These are phyloP conservation scores for Acrodontium crateriforme DNA, from an alignment of 2,329 filamentous ascomycete genomes.

Conservation along the genomic window DNA sequence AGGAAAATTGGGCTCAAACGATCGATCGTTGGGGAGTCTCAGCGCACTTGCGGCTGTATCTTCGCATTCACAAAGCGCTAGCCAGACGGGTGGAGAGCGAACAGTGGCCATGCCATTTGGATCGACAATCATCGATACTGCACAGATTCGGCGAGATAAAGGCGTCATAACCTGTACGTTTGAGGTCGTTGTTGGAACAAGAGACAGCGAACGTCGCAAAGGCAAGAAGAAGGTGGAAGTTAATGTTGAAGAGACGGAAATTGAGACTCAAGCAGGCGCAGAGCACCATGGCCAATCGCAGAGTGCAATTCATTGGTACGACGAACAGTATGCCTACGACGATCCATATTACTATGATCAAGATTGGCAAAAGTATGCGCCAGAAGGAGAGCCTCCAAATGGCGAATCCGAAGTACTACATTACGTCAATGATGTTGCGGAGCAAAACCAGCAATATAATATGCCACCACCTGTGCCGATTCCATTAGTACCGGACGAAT, in stretches of 20 bases:
- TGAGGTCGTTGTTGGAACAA: slow-evolving; percentile 75
- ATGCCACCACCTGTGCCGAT: slow-evolving; percentile 25
- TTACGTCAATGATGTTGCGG: too few species aligned
- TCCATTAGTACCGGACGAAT: slow-evolving; percentile 46
- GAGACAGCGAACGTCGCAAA: slow-evolving; percentile 52
- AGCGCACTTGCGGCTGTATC: slow-evolving; percentile 13
- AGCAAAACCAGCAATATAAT: too few species aligned
- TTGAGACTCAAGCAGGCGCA: slow-evolving; percentile 1
- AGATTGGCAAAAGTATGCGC: not conserved
- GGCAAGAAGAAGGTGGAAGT: slow-evolving; percentile 30
- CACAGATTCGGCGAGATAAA: slow-evolving; percentile 73
- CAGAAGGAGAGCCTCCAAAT: slow-evolving; percentile 1
- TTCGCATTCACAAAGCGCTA: too few species aligned
- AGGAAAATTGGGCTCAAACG: slow-evolving; percentile 66
- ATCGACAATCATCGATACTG: slow-evolving; percentile 69
- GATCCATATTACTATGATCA: slow-evolving; percentile 9
- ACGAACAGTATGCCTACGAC: slow-evolving; percentile 11
- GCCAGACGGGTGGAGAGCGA: slow-evolving; percentile 5
- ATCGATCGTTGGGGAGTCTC: slow-evolving; percentile 31
- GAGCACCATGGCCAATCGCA: not conserved
- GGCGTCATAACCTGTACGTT: slow-evolving; percentile 80
- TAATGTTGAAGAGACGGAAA: not conserved
- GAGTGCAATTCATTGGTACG: slow-evolving; percentile 7
- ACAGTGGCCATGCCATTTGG: slow-evolving; percentile 9
- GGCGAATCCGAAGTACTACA: slow-evolving; percentile 2